phyloP scores from a whole-genome alignment of 2,329 filamentous ascomycete genomes.

The Diplocarpon mali region DNA sequence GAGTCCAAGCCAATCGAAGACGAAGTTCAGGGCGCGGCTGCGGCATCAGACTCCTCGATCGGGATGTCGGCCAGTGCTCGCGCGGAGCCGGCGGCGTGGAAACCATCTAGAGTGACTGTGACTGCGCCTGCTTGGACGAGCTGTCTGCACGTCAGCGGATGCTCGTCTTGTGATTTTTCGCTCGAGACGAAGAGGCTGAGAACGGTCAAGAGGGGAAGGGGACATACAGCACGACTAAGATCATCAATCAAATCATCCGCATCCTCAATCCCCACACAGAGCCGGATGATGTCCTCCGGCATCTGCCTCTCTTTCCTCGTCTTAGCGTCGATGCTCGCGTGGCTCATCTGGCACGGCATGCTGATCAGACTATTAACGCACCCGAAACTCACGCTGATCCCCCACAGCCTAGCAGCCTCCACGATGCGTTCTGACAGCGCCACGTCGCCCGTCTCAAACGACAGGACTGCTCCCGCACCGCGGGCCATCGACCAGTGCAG shows the following conservation, averaged over 20 bases:
- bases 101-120: slow-evolving; percentile 71
- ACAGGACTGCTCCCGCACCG: slow-evolving; percentile 85
- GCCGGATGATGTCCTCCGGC: slow-evolving; percentile 90
- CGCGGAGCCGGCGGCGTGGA: slow-evolving; percentile 45
- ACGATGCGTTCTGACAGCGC: slow-evolving; percentile 83
- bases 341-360: slow-evolving; percentile 99
- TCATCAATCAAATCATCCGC: slow-evolving; percentile 86
- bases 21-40: slow-evolving; percentile 14
- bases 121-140: slow-evolving; percentile 93
- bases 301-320: slow-evolving; percentile 80
- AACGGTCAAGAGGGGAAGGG: background rate
- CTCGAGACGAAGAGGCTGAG: no score
- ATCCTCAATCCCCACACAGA: slow-evolving; percentile 97
- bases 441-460: slow-evolving; percentile 89
- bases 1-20: background rate
- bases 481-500: slow-evolving; percentile 93
- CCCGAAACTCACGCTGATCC: slow-evolving; percentile 93
- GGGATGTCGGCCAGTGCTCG: slow-evolving; percentile 19
- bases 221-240: slow-evolving; percentile 74
- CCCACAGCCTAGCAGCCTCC: slow-evolving; percentile 82
- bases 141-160: slow-evolving; percentile 32
- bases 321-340: slow-evolving; percentile 94
- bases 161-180: background rate
- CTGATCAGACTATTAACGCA: slow-evolving; percentile 98
- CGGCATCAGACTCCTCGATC: slow-evolving; percentile 23